Evolutionary conservation across 1,139 yeast species (phyloP).

Genomic region (Blastobotrys aristatus): DNA sequence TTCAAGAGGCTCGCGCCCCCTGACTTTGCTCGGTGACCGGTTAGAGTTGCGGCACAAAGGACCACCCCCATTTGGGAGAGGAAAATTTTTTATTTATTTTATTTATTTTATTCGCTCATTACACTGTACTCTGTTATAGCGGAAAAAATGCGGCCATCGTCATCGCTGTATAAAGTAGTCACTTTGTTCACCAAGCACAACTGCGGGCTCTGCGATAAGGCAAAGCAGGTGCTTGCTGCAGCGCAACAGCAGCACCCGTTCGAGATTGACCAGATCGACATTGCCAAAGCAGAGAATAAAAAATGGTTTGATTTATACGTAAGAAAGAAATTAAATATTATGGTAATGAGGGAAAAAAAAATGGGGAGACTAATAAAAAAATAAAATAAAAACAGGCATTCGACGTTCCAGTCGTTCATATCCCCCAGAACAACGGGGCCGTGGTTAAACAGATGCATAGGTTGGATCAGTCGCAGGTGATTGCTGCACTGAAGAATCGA

Average conservation of each 20-base stretch:
- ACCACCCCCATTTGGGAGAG: too few relatives aligned
- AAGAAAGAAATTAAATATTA: background rate
- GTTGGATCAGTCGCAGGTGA: slow-evolving; percentile 52
- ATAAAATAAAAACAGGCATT: slow-evolving; percentile 43
- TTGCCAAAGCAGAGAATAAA: slow-evolving; percentile 59
- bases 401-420: slow-evolving; percentile 86
- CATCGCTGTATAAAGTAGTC: slow-evolving; percentile 25
- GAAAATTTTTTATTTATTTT: too few relatives aligned
- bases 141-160: slow-evolving; percentile 10
- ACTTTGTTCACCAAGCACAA: slow-evolving; percentile 73
- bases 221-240: slow-evolving; percentile 47
- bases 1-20: too few relatives aligned
- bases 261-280: slow-evolving; percentile 48
- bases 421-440: slow-evolving; percentile 40
- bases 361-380: slow-evolving; percentile 3
- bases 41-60: too few relatives aligned
- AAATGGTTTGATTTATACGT: slow-evolving; percentile 72
- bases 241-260: slow-evolving; percentile 36
- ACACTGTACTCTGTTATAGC: too few relatives aligned
- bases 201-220: slow-evolving; percentile 75
- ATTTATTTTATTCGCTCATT: too few relatives aligned
- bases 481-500: slow-evolving; percentile 20
- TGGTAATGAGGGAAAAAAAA: background rate
- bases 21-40: too few relatives aligned
- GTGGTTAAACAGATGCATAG: slow-evolving; percentile 70